These are phyloP conservation scores for Candida krabiensis DNA, from an alignment of 805 yeast species.

Conservation along the genomic window DNA sequence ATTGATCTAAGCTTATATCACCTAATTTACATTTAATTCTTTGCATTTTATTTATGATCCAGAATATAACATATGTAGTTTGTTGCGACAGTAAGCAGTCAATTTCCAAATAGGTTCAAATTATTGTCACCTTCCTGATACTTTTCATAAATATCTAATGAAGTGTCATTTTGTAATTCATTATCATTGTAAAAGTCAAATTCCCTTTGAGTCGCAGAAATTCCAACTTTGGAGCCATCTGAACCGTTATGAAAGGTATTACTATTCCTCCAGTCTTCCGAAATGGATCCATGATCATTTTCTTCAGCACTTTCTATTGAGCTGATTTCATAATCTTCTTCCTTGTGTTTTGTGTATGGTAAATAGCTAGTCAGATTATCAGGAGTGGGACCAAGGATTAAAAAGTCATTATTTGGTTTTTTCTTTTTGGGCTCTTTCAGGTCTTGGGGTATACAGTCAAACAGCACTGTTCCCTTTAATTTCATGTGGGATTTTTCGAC, in stretches of 20 bases:
- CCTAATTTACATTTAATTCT: too few relatives aligned
- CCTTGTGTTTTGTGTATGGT: constrained; percentile 32
- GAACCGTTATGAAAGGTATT: too few relatives aligned
- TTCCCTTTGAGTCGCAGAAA: too few relatives aligned
- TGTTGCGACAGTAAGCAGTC: too few relatives aligned
- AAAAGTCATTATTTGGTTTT: constrained; percentile 28
- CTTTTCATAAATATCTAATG: constrained; percentile 19
- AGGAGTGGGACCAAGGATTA: constrained; percentile 37
- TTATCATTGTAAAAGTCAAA: constrained; percentile 2
- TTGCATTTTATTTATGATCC: too few relatives aligned
- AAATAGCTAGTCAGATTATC: constrained; percentile 29
- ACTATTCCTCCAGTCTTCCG: too few relatives aligned
- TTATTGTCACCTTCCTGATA: constrained; percentile 7
- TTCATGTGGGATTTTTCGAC: constrained; percentile 25
- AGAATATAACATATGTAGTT: too few relatives aligned
- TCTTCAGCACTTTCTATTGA: too few relatives aligned
- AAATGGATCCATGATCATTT: too few relatives aligned
- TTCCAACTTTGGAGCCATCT: too few relatives aligned
- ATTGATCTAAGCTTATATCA: too few relatives aligned
- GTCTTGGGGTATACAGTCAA: constrained; percentile 29
- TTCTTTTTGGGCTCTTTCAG: constrained; percentile 16
- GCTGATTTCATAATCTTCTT: too few relatives aligned
- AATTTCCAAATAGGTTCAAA: constrained; percentile 20
- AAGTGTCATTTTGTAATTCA: constrained; percentile 3
- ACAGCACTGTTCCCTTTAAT: constrained; percentile 28